phyloP scores from a whole-genome alignment of 176 grass and related monocot species.

The Oryza australiensis region DNA sequence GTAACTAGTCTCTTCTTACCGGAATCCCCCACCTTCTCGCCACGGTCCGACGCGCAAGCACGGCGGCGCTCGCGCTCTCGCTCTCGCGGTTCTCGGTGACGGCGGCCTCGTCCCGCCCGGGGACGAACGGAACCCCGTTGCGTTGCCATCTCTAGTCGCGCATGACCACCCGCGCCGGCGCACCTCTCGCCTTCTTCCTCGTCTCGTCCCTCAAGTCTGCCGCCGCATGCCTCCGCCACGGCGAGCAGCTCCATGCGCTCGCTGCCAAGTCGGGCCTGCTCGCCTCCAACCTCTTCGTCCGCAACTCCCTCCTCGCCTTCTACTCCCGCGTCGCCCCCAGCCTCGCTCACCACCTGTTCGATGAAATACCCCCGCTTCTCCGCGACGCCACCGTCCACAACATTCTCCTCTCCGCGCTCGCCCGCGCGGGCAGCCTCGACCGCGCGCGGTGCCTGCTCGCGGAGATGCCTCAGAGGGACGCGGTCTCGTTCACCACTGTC shows the following conservation, averaged over 20 bases:
- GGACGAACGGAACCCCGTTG: too few species aligned
- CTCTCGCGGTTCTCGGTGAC: too few species aligned
- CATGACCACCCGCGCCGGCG: not conserved
- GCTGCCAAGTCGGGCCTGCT: conserved; percentile 65
- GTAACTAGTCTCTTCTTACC: too few species aligned
- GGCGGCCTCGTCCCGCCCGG: too few species aligned
- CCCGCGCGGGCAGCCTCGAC: conserved; percentile 27
- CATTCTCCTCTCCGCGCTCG: conserved; percentile 40
- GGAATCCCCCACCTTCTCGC: too few species aligned
- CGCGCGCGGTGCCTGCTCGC: conserved; percentile 40
- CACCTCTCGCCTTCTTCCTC: conserved; percentile 53
- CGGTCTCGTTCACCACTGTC: conserved; percentile 66
- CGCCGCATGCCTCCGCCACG: conserved; percentile 37
- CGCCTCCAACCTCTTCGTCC: conserved; percentile 51
- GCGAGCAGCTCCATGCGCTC: conserved; percentile 62
- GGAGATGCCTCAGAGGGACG: conserved; percentile 44
- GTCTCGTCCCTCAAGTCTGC: conserved; percentile 54
- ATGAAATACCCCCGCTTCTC: conserved; percentile 8
- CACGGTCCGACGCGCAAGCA: too few species aligned
- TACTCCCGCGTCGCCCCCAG: conserved; percentile 39
- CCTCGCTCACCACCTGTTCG: conserved; percentile 55
- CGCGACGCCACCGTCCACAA: conserved; percentile 47
- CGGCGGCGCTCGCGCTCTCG: too few species aligned
- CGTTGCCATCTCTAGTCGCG: too few species aligned
- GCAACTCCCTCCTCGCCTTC: conserved; percentile 71